A percentile compares a stretch with the other conserved stretches of the same genome.
Evolutionary conservation across 1,139 yeast species (phyloP).

Genomic region (Nematodospora anomalae): DNA sequence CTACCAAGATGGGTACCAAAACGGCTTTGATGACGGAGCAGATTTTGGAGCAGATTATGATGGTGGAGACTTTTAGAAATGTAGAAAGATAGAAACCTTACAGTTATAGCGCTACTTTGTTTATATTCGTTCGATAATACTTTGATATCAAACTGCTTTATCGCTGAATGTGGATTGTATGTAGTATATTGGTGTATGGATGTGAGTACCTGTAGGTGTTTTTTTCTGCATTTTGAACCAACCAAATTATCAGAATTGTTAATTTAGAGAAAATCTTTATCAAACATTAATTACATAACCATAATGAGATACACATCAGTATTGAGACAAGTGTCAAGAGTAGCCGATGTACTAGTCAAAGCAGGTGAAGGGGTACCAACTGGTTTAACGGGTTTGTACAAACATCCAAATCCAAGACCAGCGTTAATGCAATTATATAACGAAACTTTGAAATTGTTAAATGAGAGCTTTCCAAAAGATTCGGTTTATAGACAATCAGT

Average conservation of each 20-base stretch:
- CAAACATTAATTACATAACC: not conserved
- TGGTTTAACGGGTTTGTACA: conserved; percentile 74
- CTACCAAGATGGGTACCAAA: conserved; percentile 34
- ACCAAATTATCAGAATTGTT: not conserved
- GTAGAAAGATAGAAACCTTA: not conserved
- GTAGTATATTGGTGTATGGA: not conserved
- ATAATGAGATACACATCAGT: conserved; percentile 46
- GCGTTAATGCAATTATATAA: conserved; percentile 70
- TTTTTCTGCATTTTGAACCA: not conserved
- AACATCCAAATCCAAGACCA: conserved; percentile 85
- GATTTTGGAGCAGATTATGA: conserved; percentile 27
- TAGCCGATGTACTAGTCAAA: conserved; percentile 53
- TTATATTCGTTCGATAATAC: no score
- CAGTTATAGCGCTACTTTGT: no score
- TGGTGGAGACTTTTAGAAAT: conserved; percentile 19
- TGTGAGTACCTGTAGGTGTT: not conserved
- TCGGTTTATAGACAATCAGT: conserved; percentile 78
- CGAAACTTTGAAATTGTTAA: conserved; percentile 62
- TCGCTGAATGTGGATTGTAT: not conserved
- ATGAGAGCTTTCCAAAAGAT: conserved; percentile 62
- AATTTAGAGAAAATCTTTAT: not conserved
- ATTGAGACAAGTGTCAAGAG: conserved; percentile 41
- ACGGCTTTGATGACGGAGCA: conserved; percentile 28
- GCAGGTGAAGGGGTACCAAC: conserved; percentile 74
- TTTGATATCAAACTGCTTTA: no score